These are phyloP conservation scores for Juncus inflexus DNA, from an alignment of 176 grass and related monocot genomes.

Conservation along the genomic window DNA sequence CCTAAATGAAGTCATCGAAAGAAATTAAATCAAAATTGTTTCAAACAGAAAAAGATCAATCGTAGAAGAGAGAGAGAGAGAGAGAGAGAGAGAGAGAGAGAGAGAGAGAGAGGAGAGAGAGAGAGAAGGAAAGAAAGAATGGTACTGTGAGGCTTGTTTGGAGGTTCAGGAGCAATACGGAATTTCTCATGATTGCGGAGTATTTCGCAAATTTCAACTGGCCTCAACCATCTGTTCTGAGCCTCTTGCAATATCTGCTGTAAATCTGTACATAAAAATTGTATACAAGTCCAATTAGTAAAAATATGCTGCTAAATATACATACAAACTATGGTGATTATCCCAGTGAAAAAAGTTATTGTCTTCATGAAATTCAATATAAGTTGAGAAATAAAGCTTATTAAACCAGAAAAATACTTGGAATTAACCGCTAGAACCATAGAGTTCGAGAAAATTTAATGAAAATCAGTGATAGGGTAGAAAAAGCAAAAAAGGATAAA, in stretches of 20 bases:
- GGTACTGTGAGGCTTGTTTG: slow-evolving; percentile 88
- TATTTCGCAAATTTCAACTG: slow-evolving; percentile 97
- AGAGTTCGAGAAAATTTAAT: too few species aligned
- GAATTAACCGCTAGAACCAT: too few species aligned
- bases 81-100: background rate
- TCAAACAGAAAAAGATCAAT: background rate
- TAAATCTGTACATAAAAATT: slow-evolving; percentile 69
- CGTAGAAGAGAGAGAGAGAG: background rate
- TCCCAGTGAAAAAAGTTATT: too few species aligned
- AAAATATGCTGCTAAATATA: background rate
- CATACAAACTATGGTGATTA: too few species aligned
- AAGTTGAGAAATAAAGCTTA: slow-evolving; percentile 8
- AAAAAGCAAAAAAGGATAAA: too few species aligned
- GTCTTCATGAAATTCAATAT: too few species aligned
- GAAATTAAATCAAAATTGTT: background rate
- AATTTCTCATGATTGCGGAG: slow-evolving; percentile 85
- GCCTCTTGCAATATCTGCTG: slow-evolving; percentile 85
- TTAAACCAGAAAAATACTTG: slow-evolving; percentile 6
- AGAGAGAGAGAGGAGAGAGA: slow-evolving; percentile 1
- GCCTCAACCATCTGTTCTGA: slow-evolving; percentile 79
- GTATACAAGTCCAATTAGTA: slow-evolving; percentile 13
- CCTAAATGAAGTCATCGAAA: slow-evolving; percentile 38
- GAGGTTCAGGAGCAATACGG: slow-evolving; percentile 73
- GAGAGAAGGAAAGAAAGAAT: slow-evolving; percentile 17
- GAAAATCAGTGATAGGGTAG: too few species aligned